Evolutionary conservation across 306 rosid genomes (phyloP).

Genomic region (Cucumis hystrix): DNA sequence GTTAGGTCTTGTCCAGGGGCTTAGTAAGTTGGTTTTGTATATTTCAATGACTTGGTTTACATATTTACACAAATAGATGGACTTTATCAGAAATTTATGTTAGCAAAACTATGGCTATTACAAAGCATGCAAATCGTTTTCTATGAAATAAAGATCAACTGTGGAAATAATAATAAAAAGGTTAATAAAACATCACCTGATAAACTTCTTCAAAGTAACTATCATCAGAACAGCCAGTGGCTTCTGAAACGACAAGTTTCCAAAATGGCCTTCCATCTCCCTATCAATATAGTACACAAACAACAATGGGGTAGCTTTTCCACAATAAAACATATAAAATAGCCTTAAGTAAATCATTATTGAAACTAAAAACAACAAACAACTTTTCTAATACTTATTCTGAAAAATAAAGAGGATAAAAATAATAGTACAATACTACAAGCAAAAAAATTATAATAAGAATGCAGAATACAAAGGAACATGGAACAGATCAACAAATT

Average conservation of each 20-base stretch:
- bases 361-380: neutral
- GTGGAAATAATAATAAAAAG: neutral
- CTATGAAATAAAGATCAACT: neutral
- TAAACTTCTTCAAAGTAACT: slow-evolving; percentile 82
- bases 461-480: neutral
- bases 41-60: no score
- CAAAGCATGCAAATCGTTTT: neutral
- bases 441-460: neutral
- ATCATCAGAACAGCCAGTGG: slow-evolving; percentile 68
- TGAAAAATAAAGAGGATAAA: neutral
- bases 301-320: neutral
- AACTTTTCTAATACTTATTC: neutral
- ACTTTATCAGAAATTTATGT: neutral
- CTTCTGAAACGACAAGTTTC: slow-evolving; percentile 88
- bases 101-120: neutral
- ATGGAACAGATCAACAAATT: neutral
- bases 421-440: neutral
- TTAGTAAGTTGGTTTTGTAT: no score
- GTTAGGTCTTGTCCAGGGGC: no score
- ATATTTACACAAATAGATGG: no score
- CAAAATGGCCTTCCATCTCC: slow-evolving; percentile 99
- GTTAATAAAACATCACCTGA: slow-evolving; percentile 34
- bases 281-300: slow-evolving; percentile 21
- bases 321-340: neutral
- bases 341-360: neutral